Evolutionary conservation across 805 yeast genomes (phyloP).

Genomic region (Candida ortonii): DNA sequence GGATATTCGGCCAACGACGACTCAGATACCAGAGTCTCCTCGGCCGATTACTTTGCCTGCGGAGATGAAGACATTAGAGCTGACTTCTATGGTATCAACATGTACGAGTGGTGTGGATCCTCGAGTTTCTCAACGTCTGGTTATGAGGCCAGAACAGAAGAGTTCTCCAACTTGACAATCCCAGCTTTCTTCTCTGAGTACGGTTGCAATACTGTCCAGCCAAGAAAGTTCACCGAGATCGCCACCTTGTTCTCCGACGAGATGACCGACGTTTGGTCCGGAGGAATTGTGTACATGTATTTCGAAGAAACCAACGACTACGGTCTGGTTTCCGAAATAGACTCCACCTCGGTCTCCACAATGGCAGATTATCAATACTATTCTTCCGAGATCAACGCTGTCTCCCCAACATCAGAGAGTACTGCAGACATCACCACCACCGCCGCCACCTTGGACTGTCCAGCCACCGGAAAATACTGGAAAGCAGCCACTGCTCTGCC

Average conservation of each 20-base stretch:
- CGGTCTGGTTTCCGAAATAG: conserved; percentile 62
- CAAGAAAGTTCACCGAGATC: conserved; percentile 74
- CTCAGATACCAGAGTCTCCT: conserved; percentile 55
- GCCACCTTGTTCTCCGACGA: conserved; percentile 57
- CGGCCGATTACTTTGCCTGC: conserved; percentile 77
- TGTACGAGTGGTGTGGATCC: conserved; percentile 86
- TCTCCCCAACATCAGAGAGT: conserved; percentile 52
- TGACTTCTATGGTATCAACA: conserved; percentile 84
- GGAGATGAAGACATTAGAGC: conserved; percentile 63
- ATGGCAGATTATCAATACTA: conserved; percentile 62
- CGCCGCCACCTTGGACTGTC: conserved; percentile 54
- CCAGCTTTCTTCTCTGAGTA: conserved; percentile 82
- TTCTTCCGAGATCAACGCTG: conserved; percentile 51
- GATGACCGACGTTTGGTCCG: conserved; percentile 86
- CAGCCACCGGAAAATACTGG: conserved; percentile 58
- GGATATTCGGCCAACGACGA: conserved; percentile 85
- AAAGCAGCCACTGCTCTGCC: conserved; percentile 65
- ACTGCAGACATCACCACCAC: conserved; percentile 39
- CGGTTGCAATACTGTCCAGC: conserved; percentile 69
- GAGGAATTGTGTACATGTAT: conserved; percentile 88
- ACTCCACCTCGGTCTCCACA: conserved; percentile 50
- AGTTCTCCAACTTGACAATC: conserved; percentile 61
- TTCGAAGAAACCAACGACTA: conserved; percentile 72
- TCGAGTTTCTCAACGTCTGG: conserved; percentile 61
- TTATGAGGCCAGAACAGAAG: conserved; percentile 59